Evolutionary conservation across 2,329 filamentous ascomycete species (phyloP), one percentile per base, ranked within the genome.

Genomic region (Chaetomiaceae sp.): DNA sequence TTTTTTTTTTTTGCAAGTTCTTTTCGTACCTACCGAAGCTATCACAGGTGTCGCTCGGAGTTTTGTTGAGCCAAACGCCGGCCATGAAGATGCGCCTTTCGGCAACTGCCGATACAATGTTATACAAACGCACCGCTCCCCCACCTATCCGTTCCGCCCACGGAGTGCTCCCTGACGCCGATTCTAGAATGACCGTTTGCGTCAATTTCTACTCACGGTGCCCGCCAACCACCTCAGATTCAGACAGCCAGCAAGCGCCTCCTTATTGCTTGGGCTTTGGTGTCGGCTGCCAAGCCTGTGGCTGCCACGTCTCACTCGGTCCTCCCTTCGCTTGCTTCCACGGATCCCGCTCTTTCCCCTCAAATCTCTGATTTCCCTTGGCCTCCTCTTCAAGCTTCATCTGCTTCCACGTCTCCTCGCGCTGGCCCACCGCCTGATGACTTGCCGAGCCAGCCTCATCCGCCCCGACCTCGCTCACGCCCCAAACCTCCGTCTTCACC

Each of bases 221-320:
- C n/a, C n/a, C n/a, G n/a, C n/a, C n/a, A n/a, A n/a, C n/a, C n/a
- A n/a, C n/a, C n/a, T n/a, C n/a, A n/a, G n/a, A n/a, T n/a, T n/a
- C n/a, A n/a, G n/a, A n/a, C 9, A 3, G n/a, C 7, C 9, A n/a
- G 6, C n/a, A 33, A 4, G 35, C 22, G 4, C n/a, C 6, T 4
- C 22, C 26, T 52, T 17, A 52, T 49, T 62, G 66, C 55, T 62
- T 69, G 10, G 19, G 7, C 34, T 26, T 22, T 15, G 60, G 47
- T 6, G 53, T 10, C 2, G 60, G 62, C 8, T 54, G 67, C 83
- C 83, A 87, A 3, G 78, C 67, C 38, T 76, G 60, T 0, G 84
- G 84, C 62, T 85, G 79, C 81, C 81, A 86, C n/a, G 66, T 70
- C 60, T 86, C 81, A 44, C 81, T 72, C 0, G 80, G 78, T 0